A percentile compares a stretch with the other conserved stretches of the same genome.
phyloP scores from a whole-genome alignment of 768 basidiomycete genomes.

The Neoboletus magnificus region DNA sequence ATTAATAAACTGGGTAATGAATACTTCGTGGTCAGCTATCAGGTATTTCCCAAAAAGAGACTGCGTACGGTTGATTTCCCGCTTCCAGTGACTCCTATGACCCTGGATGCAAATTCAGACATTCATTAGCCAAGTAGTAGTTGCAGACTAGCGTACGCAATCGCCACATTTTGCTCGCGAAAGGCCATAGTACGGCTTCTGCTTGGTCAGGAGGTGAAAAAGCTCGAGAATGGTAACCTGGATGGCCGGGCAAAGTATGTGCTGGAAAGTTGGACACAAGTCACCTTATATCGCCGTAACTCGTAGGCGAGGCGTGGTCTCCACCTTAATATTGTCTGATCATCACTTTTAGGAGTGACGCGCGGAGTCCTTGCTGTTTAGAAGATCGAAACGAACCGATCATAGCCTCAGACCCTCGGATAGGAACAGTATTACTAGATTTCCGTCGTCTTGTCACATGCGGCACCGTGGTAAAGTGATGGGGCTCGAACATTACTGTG shows the following conservation, averaged over 20 bases:
- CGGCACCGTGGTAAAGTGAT: conserved; percentile 3
- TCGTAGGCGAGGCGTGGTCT: conserved; percentile 6
- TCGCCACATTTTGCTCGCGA: conserved; percentile 17
- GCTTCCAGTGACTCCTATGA: conserved; percentile 31
- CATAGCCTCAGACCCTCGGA: conserved; percentile 17
- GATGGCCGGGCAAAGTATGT: background rate
- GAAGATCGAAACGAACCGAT: conserved; percentile 14
- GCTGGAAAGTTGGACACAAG: background rate
- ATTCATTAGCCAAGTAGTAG: background rate
- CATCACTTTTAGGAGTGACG: conserved; percentile 12
- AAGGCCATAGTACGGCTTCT: conserved; percentile 12
- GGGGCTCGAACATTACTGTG: background rate
- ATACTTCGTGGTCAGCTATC: conserved; percentile 2
- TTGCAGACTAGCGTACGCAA: conserved; percentile 21
- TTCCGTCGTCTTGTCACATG: background rate
- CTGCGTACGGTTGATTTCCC: conserved; percentile 32
- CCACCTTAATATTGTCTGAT: background rate
- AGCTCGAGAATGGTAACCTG: background rate
- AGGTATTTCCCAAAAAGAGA: background rate
- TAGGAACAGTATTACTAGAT: background rate
- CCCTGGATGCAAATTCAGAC: conserved; percentile 19
- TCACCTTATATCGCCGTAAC: conserved; percentile 18
- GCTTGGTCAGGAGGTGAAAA: background rate
- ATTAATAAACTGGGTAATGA: conserved; percentile 44
- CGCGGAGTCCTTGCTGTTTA: conserved; percentile 15